A percentile compares a stretch with the other conserved stretches of the same genome.
Conservation (phyloP, 148 eudicot genomes). For the Euryodendron excelsum region DNA sequence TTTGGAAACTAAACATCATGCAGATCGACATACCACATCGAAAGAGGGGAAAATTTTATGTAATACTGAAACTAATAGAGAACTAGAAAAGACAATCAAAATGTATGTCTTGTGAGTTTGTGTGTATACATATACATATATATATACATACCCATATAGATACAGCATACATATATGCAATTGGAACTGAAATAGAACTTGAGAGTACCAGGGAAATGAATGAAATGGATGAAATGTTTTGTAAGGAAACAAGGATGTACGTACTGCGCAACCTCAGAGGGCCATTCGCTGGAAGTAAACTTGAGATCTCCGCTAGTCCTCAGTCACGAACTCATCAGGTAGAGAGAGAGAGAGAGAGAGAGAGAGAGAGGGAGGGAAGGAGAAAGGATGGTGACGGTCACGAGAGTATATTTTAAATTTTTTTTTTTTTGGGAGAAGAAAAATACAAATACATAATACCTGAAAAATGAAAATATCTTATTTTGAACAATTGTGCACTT, state of each 20-base stretch:
- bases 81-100: neutral
- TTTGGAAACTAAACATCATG: neutral
- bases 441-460: neutral
- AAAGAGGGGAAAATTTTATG: neutral
- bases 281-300: neutral
- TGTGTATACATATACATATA: neutral
- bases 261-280: neutral
- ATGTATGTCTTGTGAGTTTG: neutral
- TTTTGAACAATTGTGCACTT: no score
- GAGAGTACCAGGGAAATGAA: constrained; percentile 12
- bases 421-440: neutral
- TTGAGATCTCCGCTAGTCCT: constrained; percentile 25
- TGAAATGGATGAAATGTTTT: neutral
- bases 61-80: neutral
- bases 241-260: neutral
- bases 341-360: constrained; percentile 28
- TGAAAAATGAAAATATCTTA: no score
- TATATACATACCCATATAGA: neutral
- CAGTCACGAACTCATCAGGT: neutral
- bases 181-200: no score
- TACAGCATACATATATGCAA: no score
- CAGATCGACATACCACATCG: constrained; percentile 13
- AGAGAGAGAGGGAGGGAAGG: constrained; percentile 23
- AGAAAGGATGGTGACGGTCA: constrained; percentile 33
- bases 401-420: constrained; percentile 27